phyloP scores from a whole-genome alignment of 305 asterid species.

The Fraxinus sp. region DNA sequence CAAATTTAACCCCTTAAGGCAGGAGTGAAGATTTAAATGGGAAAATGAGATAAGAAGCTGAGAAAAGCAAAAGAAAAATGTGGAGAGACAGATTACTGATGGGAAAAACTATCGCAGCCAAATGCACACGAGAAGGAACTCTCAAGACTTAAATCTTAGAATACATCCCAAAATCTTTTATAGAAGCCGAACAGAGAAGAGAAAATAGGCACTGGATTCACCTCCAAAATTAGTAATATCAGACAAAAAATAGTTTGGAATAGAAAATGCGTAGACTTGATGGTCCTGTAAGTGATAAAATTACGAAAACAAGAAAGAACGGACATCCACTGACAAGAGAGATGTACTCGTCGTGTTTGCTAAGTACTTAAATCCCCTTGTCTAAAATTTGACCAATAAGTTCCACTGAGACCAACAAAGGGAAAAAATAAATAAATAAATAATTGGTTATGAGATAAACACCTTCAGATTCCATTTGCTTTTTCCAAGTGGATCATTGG shows the following conservation, averaged over 20 bases:
- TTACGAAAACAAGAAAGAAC: background rate
- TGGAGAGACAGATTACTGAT: background rate
- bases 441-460: slow-evolving; percentile 25
- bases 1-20: background rate
- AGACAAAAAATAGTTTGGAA: background rate
- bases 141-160: background rate
- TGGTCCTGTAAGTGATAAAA: slow-evolving; percentile 11
- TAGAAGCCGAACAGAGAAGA: background rate
- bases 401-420: background rate
- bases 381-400: slow-evolving; percentile 13
- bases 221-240: slow-evolving; percentile 1
- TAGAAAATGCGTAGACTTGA: slow-evolving; percentile 3
- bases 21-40: background rate
- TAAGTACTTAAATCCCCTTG: slow-evolving; percentile 10
- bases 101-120: slow-evolving; percentile 6
- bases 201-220: background rate
- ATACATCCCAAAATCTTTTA: background rate
- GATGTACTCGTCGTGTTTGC: slow-evolving; percentile 1
- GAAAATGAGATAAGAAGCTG: background rate
- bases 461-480: slow-evolving; percentile 99
- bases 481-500: slow-evolving; percentile 75
- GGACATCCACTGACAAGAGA: background rate
- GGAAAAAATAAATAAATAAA: background rate
- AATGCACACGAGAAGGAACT: slow-evolving; percentile 1
- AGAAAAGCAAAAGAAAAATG: slow-evolving; percentile 6